A percentile compares a stretch with the other conserved stretches of the same genome.
Conservation (phyloP, 1,284 basidiomycete genomes). For the Tetrapyrgos nigripes region DNA sequence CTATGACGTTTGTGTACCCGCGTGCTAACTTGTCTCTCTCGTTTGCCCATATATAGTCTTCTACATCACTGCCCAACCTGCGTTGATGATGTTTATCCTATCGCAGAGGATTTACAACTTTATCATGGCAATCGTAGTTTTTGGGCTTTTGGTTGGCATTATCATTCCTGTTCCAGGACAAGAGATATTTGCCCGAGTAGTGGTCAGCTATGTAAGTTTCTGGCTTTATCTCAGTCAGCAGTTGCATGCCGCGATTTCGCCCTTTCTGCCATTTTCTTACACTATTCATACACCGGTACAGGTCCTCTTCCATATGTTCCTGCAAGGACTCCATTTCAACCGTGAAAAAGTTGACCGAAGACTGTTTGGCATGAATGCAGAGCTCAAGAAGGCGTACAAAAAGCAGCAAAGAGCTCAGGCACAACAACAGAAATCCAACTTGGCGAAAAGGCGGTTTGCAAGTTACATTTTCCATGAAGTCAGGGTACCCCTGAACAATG, state of each 20-base stretch:
- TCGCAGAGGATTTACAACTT: slow-evolving; percentile 28
- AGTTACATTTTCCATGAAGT: slow-evolving; percentile 43
- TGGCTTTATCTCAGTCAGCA: not conserved
- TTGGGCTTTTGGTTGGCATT: slow-evolving; percentile 25
- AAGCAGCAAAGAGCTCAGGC: slow-evolving; percentile 59
- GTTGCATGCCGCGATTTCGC: not conserved
- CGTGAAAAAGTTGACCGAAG: slow-evolving; percentile 46
- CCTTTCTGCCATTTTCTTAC: slow-evolving; percentile 35
- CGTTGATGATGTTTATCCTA: slow-evolving; percentile 32
- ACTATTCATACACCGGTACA: not conserved
- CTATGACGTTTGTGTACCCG: not conserved
- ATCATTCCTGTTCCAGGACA: slow-evolving; percentile 34
- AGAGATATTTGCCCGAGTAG: slow-evolving; percentile 32
- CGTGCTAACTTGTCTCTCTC: not conserved
- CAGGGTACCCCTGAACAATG: slow-evolving; percentile 62
- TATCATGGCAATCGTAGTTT: slow-evolving; percentile 25
- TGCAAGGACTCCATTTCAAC: slow-evolving; percentile 38
- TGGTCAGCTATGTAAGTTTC: slow-evolving; percentile 29
- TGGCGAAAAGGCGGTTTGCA: slow-evolving; percentile 36
- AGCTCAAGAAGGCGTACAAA: slow-evolving; percentile 52
- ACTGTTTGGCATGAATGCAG: slow-evolving; percentile 54
- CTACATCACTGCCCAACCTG: slow-evolving; percentile 27
- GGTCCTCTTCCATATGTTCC: not conserved
- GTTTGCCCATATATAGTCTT: slow-evolving; percentile 15
- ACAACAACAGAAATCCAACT: slow-evolving; percentile 49